Base-by-base conservation (phyloP, 371 early-diverging fungal genomes). In the Saksenaea vasiformis region DNA sequence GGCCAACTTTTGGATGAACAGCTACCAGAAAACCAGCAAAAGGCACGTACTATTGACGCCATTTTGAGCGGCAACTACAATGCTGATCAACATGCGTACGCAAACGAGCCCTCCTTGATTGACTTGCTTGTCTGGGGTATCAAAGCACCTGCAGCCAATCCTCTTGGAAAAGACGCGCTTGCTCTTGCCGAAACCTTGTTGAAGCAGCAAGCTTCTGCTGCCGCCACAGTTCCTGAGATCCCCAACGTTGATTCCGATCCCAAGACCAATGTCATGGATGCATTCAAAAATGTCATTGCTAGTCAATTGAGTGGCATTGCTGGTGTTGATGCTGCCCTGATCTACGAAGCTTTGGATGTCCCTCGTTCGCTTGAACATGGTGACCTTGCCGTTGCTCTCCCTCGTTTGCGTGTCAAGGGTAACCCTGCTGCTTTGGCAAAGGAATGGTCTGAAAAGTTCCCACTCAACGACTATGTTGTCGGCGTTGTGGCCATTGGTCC, bases 391-490 rank as follows among this genome's bases (percentile, higher is more conserved):
- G 69, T 97, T 15, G 91, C 97, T 24, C 77, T 95, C 1, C 95
- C 97, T 19, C 90, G 92, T 61, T 77, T 96, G 65, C 86, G 93
- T 58, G 67, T 96, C 44, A 90, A 90, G 75, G 97, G 96, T 26
- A 92, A 90, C 76, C 97, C 96, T 4, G 82, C 76, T 28, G 84
- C 89, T 55, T 63, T 94, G 26, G 94, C 95, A 26, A 79, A 89
- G 65, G 80, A 91, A 44, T 86, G 90, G 78, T 86, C 87, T n/a
- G 85, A 82, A 26, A 69, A 90, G 80, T 90, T 95, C 72, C 69
- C 73, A 43, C 59, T 82, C 34, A 87, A 88, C 74, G 83, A 88
- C 14, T 79, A 81, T 55, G 79, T 94, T 51, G 67, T 75, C 3
- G 74, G 65, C 13, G 87, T 79, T n/a, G 71, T 78, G 28, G 83